These are phyloP conservation scores for Tolypocladium pustulatum DNA, from an alignment of 2,329 filamentous ascomycete genomes.

Conservation along the genomic window DNA sequence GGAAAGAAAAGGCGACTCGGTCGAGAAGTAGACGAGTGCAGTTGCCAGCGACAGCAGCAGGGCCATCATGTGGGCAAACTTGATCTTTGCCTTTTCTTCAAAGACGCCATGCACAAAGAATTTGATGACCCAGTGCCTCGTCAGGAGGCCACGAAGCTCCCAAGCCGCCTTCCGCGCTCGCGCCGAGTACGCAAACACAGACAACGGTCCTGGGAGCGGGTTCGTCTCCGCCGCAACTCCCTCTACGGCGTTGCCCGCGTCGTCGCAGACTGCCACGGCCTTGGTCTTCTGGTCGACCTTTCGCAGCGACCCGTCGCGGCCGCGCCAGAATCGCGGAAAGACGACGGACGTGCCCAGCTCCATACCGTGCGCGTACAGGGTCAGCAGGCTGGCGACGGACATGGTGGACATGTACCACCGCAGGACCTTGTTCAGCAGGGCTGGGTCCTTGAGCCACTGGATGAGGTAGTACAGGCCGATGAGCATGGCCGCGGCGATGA, in stretches of 20 bases:
- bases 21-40: conserved; percentile 59
- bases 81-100: conserved; percentile 38
- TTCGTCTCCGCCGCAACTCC: conserved; percentile 12
- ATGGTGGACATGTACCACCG: conserved; percentile 75
- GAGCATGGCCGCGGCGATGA: conserved; percentile 64
- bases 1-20: conserved; percentile 47
- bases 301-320: conserved; percentile 29
- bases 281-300: conserved; percentile 30
- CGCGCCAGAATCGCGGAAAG: conserved; percentile 62
- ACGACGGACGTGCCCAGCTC: conserved; percentile 54
- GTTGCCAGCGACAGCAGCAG: conserved; percentile 42
- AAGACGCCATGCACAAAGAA: conserved; percentile 40
- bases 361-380: conserved; percentile 62
- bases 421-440: conserved; percentile 71
- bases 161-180: conserved; percentile 24
- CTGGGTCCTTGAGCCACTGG: conserved; percentile 75
- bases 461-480: conserved; percentile 77
- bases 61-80: conserved; percentile 47
- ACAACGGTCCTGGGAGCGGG: conserved; percentile 20
- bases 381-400: conserved; percentile 66
- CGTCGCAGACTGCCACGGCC: conserved; percentile 26
- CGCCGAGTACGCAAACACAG: conserved; percentile 20
- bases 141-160: conserved; percentile 39
- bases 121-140: conserved; percentile 39
- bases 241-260: conserved; percentile 17